phyloP scores from a whole-genome alignment of 2,329 filamentous ascomycete genomes.

The Fusarium nematophilum region DNA sequence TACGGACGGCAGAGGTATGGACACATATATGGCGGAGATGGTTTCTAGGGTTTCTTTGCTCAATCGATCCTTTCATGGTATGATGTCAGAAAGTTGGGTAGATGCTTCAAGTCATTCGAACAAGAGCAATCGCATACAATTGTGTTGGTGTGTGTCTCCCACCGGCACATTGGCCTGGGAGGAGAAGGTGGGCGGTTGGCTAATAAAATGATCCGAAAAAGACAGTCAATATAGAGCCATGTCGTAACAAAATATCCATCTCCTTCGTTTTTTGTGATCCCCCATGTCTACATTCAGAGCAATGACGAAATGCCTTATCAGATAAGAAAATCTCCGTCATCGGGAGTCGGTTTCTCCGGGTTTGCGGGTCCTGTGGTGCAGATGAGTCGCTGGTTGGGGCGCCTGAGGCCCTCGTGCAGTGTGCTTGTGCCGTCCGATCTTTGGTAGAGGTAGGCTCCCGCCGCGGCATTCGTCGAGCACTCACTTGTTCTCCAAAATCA shows the following conservation, averaged over 20 bases:
- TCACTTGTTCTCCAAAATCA: constrained; percentile 41
- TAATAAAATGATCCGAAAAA: too few species aligned
- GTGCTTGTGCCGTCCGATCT: not conserved
- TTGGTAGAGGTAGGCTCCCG: constrained; percentile 13
- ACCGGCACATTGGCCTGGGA: too few species aligned
- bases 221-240: too few species aligned
- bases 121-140: too few species aligned
- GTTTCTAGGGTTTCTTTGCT: not conserved
- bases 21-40: not conserved
- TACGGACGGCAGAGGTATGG: constrained; percentile 5
- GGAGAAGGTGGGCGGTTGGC: too few species aligned
- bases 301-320: constrained; percentile 44
- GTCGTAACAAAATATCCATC: too few species aligned
- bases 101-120: too few species aligned
- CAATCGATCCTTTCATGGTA: too few species aligned
- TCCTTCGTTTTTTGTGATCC: constrained; percentile 13
- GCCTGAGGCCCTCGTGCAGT: constrained; percentile 29
- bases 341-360: constrained; percentile 40
- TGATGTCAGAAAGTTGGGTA: too few species aligned
- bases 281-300: too few species aligned
- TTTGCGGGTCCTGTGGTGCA: constrained; percentile 21
- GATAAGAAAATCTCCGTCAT: constrained; percentile 40
- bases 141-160: too few species aligned
- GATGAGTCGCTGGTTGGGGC: constrained; percentile 22
- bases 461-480: constrained; percentile 30